These are phyloP conservation scores for Calonectria hongkongensis DNA, from an alignment of 2,329 filamentous ascomycete genomes.

Conservation along the genomic window DNA sequence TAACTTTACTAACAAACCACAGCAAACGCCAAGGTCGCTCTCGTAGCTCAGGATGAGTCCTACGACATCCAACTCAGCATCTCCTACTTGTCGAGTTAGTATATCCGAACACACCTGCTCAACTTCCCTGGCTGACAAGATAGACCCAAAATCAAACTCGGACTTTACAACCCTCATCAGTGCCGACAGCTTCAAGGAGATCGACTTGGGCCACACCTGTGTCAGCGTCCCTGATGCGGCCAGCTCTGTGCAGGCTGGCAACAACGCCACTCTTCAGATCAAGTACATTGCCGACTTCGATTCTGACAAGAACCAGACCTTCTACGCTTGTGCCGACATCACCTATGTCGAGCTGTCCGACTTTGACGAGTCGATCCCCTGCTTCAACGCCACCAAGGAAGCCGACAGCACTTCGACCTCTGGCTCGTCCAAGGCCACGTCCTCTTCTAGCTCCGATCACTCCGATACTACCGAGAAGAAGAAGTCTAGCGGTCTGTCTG, in stretches of 20 bases:
- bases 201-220: conserved; percentile 68
- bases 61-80: conserved; percentile 72
- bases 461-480: conserved; percentile 35
- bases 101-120: background rate
- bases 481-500: conserved; percentile 69
- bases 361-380: conserved; percentile 60
- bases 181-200: conserved; percentile 58
- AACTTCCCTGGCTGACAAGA: background rate
- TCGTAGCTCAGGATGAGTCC: conserved; percentile 75
- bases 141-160: conserved; percentile 62
- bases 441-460: conserved; percentile 35
- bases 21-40: conserved; percentile 73
- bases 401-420: conserved; percentile 36
- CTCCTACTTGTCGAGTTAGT: conserved; percentile 69
- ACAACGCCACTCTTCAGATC: conserved; percentile 69
- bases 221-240: conserved; percentile 61
- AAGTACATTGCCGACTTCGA: conserved; percentile 67
- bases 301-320: conserved; percentile 64
- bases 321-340: conserved; percentile 70
- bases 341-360: conserved; percentile 61
- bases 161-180: conserved; percentile 64
- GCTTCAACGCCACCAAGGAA: conserved; percentile 65
- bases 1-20: background rate
- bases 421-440: conserved; percentile 38
- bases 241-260: conserved; percentile 60